Evolutionary conservation across 257 asterid genomes (phyloP), one percentile per base, ranked within the genome.

Genomic region (Schizonepeta tenuifolia): DNA sequence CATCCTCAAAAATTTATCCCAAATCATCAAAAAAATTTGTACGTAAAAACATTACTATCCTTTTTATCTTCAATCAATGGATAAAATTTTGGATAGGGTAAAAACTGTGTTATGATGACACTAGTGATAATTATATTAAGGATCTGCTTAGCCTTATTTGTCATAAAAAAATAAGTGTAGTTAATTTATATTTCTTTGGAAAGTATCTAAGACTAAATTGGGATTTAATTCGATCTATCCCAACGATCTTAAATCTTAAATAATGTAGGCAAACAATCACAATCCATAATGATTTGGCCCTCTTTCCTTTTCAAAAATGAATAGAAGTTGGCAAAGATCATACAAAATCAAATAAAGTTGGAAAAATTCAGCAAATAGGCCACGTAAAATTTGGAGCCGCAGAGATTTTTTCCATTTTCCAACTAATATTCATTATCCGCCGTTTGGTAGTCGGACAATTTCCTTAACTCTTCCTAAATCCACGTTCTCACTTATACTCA

Each of bases 351-450:
- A 1, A 18, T 17, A 35, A 28, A 67, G 31, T 47, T n/a, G 46
- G 50, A 36, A 53, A 47, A 35, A 1, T 12, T 69, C 41, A 53
- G 73, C 54, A 53, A 54, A 22, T 51, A 51, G 35, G 59, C 55
- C 69, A 55, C 69, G 69, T 61, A 7, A 61, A 35, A 35, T 62
- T 62, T 33, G n/a, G 31, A 9, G 31, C 0, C n/a, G 10, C 7
- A 61, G 5, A 63, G 9, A 21, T 22, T 24, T n/a, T 35, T 61
- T 61, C 28, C 13, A 33, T 15, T 60, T 60, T 33, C 18, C 33
- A 12, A 63, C 69, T 11, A 61, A 17, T 35, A 18, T 61, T 38
- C 63, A 20, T 12, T 10, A 22, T 56, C 63, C 20, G 40, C 65
- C 43, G 43, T 58, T 26, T 58, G 43, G 43, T 58, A 28, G 1